Base-by-base conservation (phyloP, 177 flowering plant genomes). In the Vitis hybrid region DNA sequence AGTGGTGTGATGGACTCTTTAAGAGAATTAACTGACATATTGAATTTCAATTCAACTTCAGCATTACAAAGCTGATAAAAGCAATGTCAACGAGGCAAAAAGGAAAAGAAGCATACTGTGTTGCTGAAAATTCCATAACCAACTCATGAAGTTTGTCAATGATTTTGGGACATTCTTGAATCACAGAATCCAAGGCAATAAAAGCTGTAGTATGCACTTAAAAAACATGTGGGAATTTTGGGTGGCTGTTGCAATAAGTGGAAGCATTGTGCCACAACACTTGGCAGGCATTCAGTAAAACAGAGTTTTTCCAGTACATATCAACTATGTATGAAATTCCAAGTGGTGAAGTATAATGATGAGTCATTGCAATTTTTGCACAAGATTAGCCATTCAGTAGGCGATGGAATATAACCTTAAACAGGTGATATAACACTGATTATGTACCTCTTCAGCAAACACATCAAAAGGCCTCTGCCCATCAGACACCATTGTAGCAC, bases 391-490 rank as follows among this genome's bases (percentile, higher is more conserved):
- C 26, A 57, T 8, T 57, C 60, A 16, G 39, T 48, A 52, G 60
- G 11, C 29, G 29, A 66, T 12, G 11, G 14, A 51, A 16, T 29
- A 49, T 67, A 50, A 67, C 51, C 57, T 51, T 50, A 31, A 50
- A 19, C 45, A 39, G 10, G 55, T 18, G 52, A 15, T 3, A 19
- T 18, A 22, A 63, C 14, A 64, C 5, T 68, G 61, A 73, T 56
- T 50, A 65, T 62, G 13, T 48, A 96, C 99, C 98, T 92, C 85
- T 76, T 90, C 88, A n/a, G 91, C 84, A 76, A 94, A 96, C 11
- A 88, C 92, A 82, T 96, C 98, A 78, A 94, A 92, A 66, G 98
- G 95, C 77, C 82, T 88, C 80, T 89, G 89, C 63, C 94, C 97
- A 75, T 87, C 75, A 62, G 88, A 68, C 19, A 94, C 85, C 99